Evolutionary conservation across 2,329 filamentous ascomycete genomes (phyloP).

Genomic region (Fonsecaea monophora): DNA sequence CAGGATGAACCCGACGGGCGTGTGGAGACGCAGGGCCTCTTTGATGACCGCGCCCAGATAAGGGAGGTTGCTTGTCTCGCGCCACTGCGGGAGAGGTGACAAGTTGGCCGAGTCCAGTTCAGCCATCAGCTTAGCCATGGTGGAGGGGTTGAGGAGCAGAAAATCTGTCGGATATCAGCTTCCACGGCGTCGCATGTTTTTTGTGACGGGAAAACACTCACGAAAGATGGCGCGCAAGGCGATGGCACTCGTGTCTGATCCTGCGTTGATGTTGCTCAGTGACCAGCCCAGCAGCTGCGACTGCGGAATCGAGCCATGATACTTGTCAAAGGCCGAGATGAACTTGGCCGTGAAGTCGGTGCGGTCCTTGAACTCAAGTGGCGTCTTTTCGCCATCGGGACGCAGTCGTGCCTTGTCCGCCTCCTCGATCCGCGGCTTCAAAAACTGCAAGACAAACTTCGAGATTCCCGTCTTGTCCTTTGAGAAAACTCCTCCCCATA

Average conservation of each 20-base stretch:
- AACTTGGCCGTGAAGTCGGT: constrained; percentile 40
- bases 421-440: constrained; percentile 69
- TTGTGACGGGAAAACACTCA: constrained; percentile 36
- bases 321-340: constrained; percentile 40
- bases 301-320: constrained; percentile 16
- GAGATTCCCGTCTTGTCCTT: constrained; percentile 66
- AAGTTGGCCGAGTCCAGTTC: constrained; percentile 39
- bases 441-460: constrained; percentile 76
- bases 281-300: constrained; percentile 43
- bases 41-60: constrained; percentile 30
- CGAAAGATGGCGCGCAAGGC: constrained; percentile 44
- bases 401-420: constrained; percentile 53
- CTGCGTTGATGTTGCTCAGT: constrained; percentile 44
- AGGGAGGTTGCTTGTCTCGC: constrained; percentile 27
- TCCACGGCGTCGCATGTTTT: background rate
- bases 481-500: constrained; percentile 58
- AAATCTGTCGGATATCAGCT: constrained; percentile 13
- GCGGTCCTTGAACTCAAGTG: constrained; percentile 28
- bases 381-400: constrained; percentile 33
- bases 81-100: constrained; percentile 39
- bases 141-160: constrained; percentile 31
- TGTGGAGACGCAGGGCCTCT: constrained; percentile 60
- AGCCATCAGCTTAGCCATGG: constrained; percentile 40
- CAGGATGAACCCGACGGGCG: constrained; percentile 72
- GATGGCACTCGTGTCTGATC: constrained; percentile 49